Evolutionary conservation across 441 rosid species (phyloP), one percentile per base, ranked within the genome.

Genomic region (Populus tomentosa): DNA sequence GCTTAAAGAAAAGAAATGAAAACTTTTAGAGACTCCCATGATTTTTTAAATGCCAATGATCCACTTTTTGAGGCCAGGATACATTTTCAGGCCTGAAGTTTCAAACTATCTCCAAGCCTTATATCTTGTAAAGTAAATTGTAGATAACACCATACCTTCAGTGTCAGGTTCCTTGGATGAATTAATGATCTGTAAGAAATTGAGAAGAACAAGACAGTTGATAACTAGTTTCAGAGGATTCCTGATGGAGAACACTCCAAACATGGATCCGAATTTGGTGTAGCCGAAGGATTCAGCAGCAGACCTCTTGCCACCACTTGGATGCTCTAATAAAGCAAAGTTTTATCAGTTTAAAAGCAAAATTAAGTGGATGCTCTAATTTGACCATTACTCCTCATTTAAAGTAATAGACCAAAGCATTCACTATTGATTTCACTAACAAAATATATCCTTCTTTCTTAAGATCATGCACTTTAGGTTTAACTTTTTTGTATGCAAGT

Each of bases 131-230:
- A 50, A 65, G 7, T 24, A 21, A n/a, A 23, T 18, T 11, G 13
- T 28, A 35, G 62, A 24, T 63, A 35, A 36, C 35, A 75, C 24
- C 72, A 59, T 85, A 93, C 99, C 97, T 90, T 95, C 94, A 24
- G 91, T 72, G 80, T 92, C 94, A 64, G 97, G 91, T 50, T 80
- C 86, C 64, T 73, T 84, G 79, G 92, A 76, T 75, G 97, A 81
- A 83, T 70, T 82, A 75, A 80, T 79, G 79, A 77, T 56, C 42
- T 79, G 77, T 73, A 87, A 36, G 59, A 84, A 79, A 76, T 84
- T 70, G 65, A 92, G 73, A 69, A 84, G 71, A 30, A 83, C 59
- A 75, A 91, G 81, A 72, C 86, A 87, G 72, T 63, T 81, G 69
- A 84, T 64, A 73, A 85, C 28, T 70, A 85, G 46, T 69, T 78